Conservation (phyloP, 2,329 filamentous ascomycete species). For the Polytolypa hystricis region DNA sequence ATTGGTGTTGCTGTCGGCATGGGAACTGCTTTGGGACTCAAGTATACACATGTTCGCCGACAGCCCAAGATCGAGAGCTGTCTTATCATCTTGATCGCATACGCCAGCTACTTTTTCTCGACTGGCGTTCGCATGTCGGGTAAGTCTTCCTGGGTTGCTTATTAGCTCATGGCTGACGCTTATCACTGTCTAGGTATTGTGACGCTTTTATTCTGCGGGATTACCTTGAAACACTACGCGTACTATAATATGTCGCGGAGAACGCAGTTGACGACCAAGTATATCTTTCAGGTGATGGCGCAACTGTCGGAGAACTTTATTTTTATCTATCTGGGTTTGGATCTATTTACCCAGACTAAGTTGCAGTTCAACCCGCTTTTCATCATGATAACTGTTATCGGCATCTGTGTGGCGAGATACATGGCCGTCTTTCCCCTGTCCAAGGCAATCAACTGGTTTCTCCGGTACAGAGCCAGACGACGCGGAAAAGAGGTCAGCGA, state of each 20-base stretch:
- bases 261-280: conserved; percentile 95
- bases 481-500: conserved; percentile 67
- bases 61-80: conserved; percentile 97
- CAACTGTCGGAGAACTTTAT: conserved; percentile 98
- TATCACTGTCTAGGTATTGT: conserved; percentile 64
- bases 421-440: conserved; percentile 91
- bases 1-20: conserved; percentile 85
- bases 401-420: conserved; percentile 87
- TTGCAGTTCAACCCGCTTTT: conserved; percentile 88
- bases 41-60: conserved; percentile 85
- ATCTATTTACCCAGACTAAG: conserved; percentile 81
- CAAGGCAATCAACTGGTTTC: conserved; percentile 80
- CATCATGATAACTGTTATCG: conserved; percentile 82
- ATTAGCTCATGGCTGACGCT: conserved; percentile 5
- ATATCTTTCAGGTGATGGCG: conserved; percentile 86
- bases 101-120: conserved; percentile 95
- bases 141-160: conserved; percentile 35
- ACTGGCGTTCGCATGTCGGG: conserved; percentile 93
- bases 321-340: conserved; percentile 94
- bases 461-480: conserved; percentile 70
- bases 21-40: conserved; percentile 73
- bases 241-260: conserved; percentile 99
- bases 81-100: conserved; percentile 83
- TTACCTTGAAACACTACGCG: conserved; percentile 96
- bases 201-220: conserved; percentile 90